Percentiles rank a stretch among this genome's conserved stretches.
phyloP scores from a whole-genome alignment of 345 rosid species.

The Lumnitzera littorea region DNA sequence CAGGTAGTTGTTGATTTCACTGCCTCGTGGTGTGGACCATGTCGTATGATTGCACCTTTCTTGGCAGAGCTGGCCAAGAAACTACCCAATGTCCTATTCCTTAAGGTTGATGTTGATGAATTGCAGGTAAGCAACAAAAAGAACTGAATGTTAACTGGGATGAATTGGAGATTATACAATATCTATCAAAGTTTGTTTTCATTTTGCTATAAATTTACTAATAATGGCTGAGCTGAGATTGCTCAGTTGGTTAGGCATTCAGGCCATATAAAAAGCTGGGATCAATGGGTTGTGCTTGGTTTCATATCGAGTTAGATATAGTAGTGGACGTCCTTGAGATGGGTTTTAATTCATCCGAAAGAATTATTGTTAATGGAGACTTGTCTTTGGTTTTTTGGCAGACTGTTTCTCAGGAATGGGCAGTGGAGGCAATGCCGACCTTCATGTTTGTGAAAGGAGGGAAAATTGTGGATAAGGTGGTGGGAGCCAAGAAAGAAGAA shows the following conservation, averaged over 20 bases:
- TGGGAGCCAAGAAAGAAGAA: constrained; percentile 73
- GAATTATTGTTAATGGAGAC: not conserved
- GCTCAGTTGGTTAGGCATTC: no score
- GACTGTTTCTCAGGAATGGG: constrained; percentile 64
- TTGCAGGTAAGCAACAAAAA: constrained; percentile 35
- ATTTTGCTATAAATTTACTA: no score
- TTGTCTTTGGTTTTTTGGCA: constrained; percentile 16
- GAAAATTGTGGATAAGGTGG: constrained; percentile 62
- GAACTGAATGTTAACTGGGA: not conserved
- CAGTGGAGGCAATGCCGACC: constrained; percentile 75
- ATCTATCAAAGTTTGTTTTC: no score
- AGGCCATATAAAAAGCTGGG: no score
- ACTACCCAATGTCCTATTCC: constrained; percentile 40
- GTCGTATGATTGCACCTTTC: constrained; percentile 65
- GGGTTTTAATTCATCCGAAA: no score
- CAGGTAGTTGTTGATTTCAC: constrained; percentile 82
- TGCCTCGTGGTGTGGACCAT: constrained; percentile 81
- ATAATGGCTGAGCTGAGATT: no score
- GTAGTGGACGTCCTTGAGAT: no score
- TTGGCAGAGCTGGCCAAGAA: constrained; percentile 67
- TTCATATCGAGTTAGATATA: no score
- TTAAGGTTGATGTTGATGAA: constrained; percentile 75
- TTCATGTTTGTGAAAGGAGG: constrained; percentile 68
- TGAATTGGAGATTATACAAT: no score
- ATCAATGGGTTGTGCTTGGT: no score